These are phyloP conservation scores for Hypoxylon sp. DNA, from an alignment of 2,329 filamentous ascomycete genomes.

Conservation along the genomic window DNA sequence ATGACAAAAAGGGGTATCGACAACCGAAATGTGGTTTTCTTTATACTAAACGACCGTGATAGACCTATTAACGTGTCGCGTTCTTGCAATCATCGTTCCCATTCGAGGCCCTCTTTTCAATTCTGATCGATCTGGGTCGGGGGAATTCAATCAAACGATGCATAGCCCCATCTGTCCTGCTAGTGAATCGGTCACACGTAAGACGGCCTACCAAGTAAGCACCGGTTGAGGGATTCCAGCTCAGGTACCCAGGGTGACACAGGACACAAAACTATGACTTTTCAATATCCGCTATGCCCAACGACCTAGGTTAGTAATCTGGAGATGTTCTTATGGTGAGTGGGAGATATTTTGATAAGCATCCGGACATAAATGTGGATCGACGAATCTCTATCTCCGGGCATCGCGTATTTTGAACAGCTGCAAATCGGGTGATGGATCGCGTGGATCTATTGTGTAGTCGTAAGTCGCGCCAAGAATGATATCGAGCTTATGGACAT, in stretches of 20 bases:
- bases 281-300: slow-evolving; percentile 5
- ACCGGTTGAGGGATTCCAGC: background rate
- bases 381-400: slow-evolving; percentile 10
- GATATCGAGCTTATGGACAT: slow-evolving; percentile 5
- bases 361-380: slow-evolving; percentile 14
- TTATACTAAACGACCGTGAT: background rate
- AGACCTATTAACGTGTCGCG: background rate
- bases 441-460: slow-evolving; percentile 3
- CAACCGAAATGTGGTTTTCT: background rate
- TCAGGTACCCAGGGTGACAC: background rate
- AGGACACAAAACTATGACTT: slow-evolving; percentile 2
- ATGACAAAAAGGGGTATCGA: background rate
- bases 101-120: background rate
- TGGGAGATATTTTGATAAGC: background rate
- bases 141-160: background rate
- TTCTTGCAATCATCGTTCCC: background rate
- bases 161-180: background rate
- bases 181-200: background rate
- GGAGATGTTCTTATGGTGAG: background rate
- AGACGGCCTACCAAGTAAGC: background rate
- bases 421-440: slow-evolving; percentile 22
- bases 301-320: background rate
- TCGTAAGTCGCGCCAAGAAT: slow-evolving; percentile 5
- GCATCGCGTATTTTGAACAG: slow-evolving; percentile 1
- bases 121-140: background rate